Percentiles rank a stretch among this genome's conserved stretches.
Evolutionary conservation across 306 rosid species (phyloP).

Genomic region (barrel medic (Medicago truncatula)): MtrunA17r5.0-ANR NC_053049.1:39353001-39353500

Average conservation of each 20-base stretch:
- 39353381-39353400: constrained; percentile 20
- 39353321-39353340: constrained; percentile 6
- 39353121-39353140: no score
- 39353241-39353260: background rate
- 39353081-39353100: constrained; percentile 7
- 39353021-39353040: constrained; percentile 24
- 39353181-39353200: constrained; percentile 1
- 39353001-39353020: constrained; percentile 8
- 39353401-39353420: constrained; percentile 20
- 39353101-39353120: background rate
- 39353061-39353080: background rate
- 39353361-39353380: background rate
- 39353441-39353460: background rate
- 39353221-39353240: background rate
- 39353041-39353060: constrained; percentile 6
- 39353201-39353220: background rate
- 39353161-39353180: constrained; percentile 10
- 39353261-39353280: background rate
- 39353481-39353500: constrained; percentile 16
- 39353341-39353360: background rate
- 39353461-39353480: background rate
- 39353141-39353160: background rate
- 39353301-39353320: background rate
- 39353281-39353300: background rate
- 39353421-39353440: constrained; percentile 2